Conservation (phyloP, 345 rosid species). For the Pelargonium nanum region DNA sequence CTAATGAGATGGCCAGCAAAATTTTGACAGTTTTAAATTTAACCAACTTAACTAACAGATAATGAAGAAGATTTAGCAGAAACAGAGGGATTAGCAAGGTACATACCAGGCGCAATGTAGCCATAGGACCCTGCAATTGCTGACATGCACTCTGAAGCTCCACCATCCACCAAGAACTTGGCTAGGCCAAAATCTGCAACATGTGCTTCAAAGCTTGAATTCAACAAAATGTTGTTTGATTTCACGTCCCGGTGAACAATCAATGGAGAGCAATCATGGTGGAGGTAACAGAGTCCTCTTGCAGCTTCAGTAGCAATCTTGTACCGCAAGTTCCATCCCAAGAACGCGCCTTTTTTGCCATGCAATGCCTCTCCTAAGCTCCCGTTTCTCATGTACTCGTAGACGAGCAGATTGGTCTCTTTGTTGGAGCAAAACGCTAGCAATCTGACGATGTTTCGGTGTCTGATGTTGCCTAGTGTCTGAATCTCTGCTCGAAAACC, state of each 20-base stretch:
- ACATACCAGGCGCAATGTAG: slow-evolving; percentile 91
- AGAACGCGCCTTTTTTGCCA: slow-evolving; percentile 59
- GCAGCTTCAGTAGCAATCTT: slow-evolving; percentile 90
- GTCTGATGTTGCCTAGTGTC: slow-evolving; percentile 78
- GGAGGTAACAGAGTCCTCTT: slow-evolving; percentile 83
- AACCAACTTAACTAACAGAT: too few relatives aligned
- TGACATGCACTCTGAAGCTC: slow-evolving; percentile 90
- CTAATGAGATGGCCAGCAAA: too few relatives aligned
- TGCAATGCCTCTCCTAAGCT: slow-evolving; percentile 87
- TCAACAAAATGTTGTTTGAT: slow-evolving; percentile 77
- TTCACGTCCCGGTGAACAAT: slow-evolving; percentile 88
- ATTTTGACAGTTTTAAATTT: too few relatives aligned
- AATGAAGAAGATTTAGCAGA: background rate
- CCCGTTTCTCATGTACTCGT: slow-evolving; percentile 92
- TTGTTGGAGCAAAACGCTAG: slow-evolving; percentile 76
- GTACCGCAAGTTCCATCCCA: slow-evolving; percentile 64
- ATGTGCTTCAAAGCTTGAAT: slow-evolving; percentile 86
- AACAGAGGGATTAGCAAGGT: too few relatives aligned
- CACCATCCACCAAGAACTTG: slow-evolving; percentile 69
- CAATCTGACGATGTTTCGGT: slow-evolving; percentile 81
- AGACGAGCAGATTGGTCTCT: slow-evolving; percentile 73
- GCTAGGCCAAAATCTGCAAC: slow-evolving; percentile 95
- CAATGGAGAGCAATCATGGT: slow-evolving; percentile 85
- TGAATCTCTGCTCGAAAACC: slow-evolving; percentile 85
- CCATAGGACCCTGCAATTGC: slow-evolving; percentile 94